Evolutionary conservation across 2,329 filamentous ascomycete genomes (phyloP).

Genomic region (Arthroderma sp.): DNA sequence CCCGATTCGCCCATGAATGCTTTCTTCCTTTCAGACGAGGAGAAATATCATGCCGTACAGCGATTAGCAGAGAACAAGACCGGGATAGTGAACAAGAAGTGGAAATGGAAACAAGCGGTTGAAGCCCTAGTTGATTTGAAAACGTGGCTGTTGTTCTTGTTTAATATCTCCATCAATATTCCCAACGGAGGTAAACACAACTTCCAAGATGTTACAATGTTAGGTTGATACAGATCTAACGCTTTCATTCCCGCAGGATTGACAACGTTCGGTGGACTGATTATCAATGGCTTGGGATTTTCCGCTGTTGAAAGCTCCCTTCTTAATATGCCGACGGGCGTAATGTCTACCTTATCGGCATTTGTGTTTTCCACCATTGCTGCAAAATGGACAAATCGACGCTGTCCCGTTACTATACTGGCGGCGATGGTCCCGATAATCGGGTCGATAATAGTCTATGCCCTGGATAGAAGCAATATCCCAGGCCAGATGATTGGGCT

Average conservation of each 20-base stretch:
- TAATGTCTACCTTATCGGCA: slow-evolving; percentile 22
- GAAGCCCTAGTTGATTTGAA: slow-evolving; percentile 24
- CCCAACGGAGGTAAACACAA: slow-evolving; percentile 25
- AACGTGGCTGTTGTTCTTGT: slow-evolving; percentile 24
- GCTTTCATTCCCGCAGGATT: slow-evolving; percentile 13
- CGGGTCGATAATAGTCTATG: slow-evolving; percentile 19
- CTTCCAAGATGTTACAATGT: neutral
- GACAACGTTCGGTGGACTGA: slow-evolving; percentile 29
- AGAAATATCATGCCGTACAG: slow-evolving; percentile 38
- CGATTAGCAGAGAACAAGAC: slow-evolving; percentile 27
- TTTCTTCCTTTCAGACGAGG: slow-evolving; percentile 43
- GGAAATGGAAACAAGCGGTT: slow-evolving; percentile 19
- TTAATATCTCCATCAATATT: slow-evolving; percentile 23
- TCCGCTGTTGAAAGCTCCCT: slow-evolving; percentile 37
- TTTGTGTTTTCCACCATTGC: slow-evolving; percentile 20
- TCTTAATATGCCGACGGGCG: slow-evolving; percentile 24
- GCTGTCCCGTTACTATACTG: slow-evolving; percentile 19
- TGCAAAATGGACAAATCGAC: slow-evolving; percentile 19
- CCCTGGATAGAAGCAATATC: slow-evolving; percentile 21
- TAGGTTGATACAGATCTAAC: neutral
- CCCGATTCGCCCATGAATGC: slow-evolving; percentile 42
- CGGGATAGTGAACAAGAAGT: slow-evolving; percentile 21
- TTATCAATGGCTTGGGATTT: slow-evolving; percentile 55
- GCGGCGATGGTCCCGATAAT: slow-evolving; percentile 20
- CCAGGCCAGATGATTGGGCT: slow-evolving; percentile 28